phyloP scores from a whole-genome alignment of 768 basidiomycete genomes.

The Glaciozyma antarctica region DNA sequence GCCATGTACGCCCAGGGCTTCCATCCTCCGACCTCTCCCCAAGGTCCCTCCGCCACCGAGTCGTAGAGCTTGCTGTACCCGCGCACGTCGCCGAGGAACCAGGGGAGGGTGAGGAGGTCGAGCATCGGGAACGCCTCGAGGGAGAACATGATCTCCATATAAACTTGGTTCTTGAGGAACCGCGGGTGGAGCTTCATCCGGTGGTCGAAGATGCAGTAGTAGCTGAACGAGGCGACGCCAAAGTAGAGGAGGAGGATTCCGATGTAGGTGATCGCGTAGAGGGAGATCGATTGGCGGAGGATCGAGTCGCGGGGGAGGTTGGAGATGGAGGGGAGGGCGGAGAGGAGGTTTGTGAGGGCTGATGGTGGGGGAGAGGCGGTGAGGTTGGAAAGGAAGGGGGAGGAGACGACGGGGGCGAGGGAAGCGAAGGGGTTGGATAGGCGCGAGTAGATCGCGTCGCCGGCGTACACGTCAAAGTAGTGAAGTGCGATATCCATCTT shows the following conservation, averaged over 20 bases:
- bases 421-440: constrained; percentile 23
- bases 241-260: constrained; percentile 84
- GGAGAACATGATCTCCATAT: constrained; percentile 62
- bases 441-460: constrained; percentile 26
- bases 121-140: constrained; percentile 72
- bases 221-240: constrained; percentile 73
- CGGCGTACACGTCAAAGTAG: constrained; percentile 30
- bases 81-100: constrained; percentile 85
- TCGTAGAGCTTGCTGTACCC: constrained; percentile 75
- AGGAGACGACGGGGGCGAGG: neutral
- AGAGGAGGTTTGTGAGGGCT: constrained; percentile 1
- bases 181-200: constrained; percentile 66
- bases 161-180: constrained; percentile 75
- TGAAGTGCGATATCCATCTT: constrained; percentile 3
- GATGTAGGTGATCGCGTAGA: constrained; percentile 60
- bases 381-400: constrained; percentile 12
- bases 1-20: constrained; percentile 32
- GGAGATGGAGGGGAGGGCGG: constrained; percentile 16
- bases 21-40: constrained; percentile 31
- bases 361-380: neutral
- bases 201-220: constrained; percentile 79
- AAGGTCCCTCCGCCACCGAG: constrained; percentile 56
- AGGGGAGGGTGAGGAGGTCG: constrained; percentile 75
- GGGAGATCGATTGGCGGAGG: constrained; percentile 60
- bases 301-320: constrained; percentile 15